Conservation (phyloP, 2,329 filamentous ascomycete genomes). For the Phialophora verrucosa region DNA sequence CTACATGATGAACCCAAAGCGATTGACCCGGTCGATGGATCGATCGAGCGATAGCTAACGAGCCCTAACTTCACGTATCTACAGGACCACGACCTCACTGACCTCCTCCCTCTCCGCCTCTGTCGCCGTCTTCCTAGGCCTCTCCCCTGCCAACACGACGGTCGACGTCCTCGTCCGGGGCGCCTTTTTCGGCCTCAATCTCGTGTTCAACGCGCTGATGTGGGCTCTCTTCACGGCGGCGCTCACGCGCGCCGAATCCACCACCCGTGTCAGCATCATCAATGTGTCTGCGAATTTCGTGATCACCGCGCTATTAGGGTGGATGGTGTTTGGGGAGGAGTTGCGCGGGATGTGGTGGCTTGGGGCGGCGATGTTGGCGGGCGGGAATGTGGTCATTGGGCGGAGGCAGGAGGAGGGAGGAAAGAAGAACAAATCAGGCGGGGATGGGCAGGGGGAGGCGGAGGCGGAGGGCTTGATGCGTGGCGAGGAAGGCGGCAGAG, state of each 20-base stretch:
- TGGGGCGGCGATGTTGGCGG: slow-evolving; percentile 64
- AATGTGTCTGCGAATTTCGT: slow-evolving; percentile 70
- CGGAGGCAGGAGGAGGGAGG: slow-evolving; percentile 54
- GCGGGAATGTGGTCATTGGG: slow-evolving; percentile 67
- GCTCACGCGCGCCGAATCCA: slow-evolving; percentile 64
- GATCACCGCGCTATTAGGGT: slow-evolving; percentile 64
- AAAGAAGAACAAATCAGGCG: slow-evolving; percentile 30
- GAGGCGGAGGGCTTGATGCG: slow-evolving; percentile 30
- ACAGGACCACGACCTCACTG: slow-evolving; percentile 65
- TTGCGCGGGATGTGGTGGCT: slow-evolving; percentile 66
- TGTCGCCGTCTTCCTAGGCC: slow-evolving; percentile 54
- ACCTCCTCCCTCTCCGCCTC: slow-evolving; percentile 59
- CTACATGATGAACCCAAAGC: background rate
- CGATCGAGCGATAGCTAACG: background rate
- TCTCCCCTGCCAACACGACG: slow-evolving; percentile 51
- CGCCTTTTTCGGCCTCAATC: slow-evolving; percentile 65
- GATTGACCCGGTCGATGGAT: background rate
- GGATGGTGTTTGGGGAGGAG: slow-evolving; percentile 62
- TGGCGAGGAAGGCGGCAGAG: slow-evolving; percentile 8
- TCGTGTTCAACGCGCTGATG: slow-evolving; percentile 68
- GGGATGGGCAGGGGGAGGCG: slow-evolving; percentile 23
- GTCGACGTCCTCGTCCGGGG: slow-evolving; percentile 55
- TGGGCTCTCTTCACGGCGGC: slow-evolving; percentile 69
- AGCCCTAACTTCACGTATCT: background rate
- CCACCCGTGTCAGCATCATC: slow-evolving; percentile 67